Evolutionary conservation across 2,329 filamentous ascomycete species (phyloP), one percentile per base, ranked within the genome.

Genomic region (Lasiodiplodia citricola): DNA sequence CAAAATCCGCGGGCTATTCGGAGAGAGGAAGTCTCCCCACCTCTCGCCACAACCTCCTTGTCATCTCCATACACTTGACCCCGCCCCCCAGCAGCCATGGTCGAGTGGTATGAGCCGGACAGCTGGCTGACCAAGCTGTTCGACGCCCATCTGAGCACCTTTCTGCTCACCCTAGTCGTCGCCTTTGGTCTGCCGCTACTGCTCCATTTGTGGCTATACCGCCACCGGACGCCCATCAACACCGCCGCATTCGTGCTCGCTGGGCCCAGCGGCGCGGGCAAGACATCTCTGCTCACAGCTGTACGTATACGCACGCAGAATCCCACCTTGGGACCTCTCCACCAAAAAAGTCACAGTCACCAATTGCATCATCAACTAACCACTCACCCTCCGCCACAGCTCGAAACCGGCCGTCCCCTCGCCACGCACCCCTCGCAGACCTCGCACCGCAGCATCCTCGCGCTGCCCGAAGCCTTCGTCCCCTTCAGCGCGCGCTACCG

Each of bases 281-380:
- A 98, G 84, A 98, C 96, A 0, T 87, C 92, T 10, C 88, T 98
- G 41, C 83, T 94, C n/a, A 94, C 93, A 25, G 86, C 96, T 73
- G 90, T 92, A 84, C 28, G 67, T 38, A 25, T 50, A 21, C 31
- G 28, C 51, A 56, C 2, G 8, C 21, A 55, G 60, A 56, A 13
- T 41, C 25, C 35, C 25, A 68, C 25, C 14, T 37, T 66, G 25
- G 25, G 28, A 28, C 35, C 28, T 54, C 60, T 47, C 70, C 47
- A 67, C 64, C 44, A 55, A 52, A 60, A 57, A 41, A n/a, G n/a
- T 14, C 28, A 38, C 35, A 60, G 16, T 47, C 28, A 31, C 13
- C 25, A 25, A 63, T 28, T n/a, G 35, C 16, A 31, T 14, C 37
- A 37, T 13, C 18, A 50, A 54, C 38, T 58, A 51, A 69, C 54